phyloP scores from a whole-genome alignment of 495 filamentous ascomycete species.

The Neurospora tetraspora region DNA sequence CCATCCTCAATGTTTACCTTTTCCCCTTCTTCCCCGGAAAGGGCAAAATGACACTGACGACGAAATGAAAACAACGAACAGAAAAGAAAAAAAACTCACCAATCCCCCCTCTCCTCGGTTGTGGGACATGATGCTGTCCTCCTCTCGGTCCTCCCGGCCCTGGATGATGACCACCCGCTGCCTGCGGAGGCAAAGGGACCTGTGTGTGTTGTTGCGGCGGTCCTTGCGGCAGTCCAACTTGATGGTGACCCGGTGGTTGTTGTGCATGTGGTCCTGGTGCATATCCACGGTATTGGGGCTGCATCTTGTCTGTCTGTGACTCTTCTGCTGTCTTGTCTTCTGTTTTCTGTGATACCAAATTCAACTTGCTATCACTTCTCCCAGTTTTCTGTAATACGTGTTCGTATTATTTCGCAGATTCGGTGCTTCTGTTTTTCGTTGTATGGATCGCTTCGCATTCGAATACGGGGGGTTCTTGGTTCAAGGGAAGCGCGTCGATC shows the following conservation, averaged over 20 bases:
- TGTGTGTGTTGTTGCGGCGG: conserved; percentile 17
- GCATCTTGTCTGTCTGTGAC: too few species aligned
- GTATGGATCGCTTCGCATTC: not conserved
- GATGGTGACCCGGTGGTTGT: not conserved
- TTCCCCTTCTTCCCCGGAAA: not conserved
- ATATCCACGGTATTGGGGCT: conserved; percentile 38
- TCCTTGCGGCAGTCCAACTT: not conserved
- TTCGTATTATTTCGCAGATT: not conserved
- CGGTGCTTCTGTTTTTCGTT: not conserved
- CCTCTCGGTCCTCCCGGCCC: not conserved
- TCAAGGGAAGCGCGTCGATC: not conserved
- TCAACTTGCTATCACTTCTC: not conserved
- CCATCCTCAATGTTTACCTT: not conserved
- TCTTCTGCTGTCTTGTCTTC: not conserved
- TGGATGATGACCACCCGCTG: conserved; percentile 17
- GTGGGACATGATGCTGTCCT: conserved; percentile 23
- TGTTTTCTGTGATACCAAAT: not conserved
- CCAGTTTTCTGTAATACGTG: not conserved
- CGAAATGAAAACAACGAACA: conserved; percentile 3
- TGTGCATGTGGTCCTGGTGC: conserved; percentile 13
- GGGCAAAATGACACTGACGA: not conserved
- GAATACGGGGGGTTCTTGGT: not conserved
- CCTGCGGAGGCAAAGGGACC: conserved; percentile 16
- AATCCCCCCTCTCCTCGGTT: conserved; percentile 36
- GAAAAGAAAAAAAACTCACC: conserved; percentile 26